These are phyloP conservation scores for Capsella rubella DNA, from an alignment of 441 rosid species.

Conservation along the genomic window DNA sequence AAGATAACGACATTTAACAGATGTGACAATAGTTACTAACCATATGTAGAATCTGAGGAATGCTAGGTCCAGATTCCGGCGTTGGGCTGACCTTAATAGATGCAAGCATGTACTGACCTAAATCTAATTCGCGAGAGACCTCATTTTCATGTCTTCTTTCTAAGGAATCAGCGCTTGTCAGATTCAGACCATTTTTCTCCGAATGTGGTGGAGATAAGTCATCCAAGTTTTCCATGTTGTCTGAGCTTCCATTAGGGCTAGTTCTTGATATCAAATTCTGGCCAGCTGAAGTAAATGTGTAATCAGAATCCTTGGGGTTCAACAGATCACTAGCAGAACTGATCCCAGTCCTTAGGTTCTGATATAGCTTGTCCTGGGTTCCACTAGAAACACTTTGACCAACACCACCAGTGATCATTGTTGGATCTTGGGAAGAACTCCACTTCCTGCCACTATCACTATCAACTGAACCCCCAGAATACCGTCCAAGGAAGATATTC, in stretches of 20 bases:
- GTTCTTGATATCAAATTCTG: constrained; percentile 54
- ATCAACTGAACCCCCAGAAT: constrained; percentile 82
- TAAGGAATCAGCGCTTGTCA: constrained; percentile 51
- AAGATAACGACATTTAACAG: constrained; percentile 14
- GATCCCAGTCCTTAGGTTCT: constrained; percentile 61
- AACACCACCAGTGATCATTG: constrained; percentile 53
- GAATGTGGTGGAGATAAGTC: constrained; percentile 55
- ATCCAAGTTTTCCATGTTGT: constrained; percentile 57
- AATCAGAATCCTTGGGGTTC: constrained; percentile 62
- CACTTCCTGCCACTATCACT: constrained; percentile 88
- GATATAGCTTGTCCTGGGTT: constrained; percentile 71
- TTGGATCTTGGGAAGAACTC: constrained; percentile 80
- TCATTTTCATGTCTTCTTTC: constrained; percentile 56
- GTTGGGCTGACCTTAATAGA: constrained; percentile 59
- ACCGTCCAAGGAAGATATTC: constrained; percentile 81
- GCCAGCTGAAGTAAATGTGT: constrained; percentile 49
- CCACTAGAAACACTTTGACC: constrained; percentile 66
- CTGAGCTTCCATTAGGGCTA: constrained; percentile 59
- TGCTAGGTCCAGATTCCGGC: constrained; percentile 75
- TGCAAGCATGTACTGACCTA: constrained; percentile 56
- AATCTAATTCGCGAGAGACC: constrained; percentile 53
- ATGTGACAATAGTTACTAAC: constrained; percentile 52
- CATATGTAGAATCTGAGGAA: constrained; percentile 95
- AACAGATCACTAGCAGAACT: constrained; percentile 56
- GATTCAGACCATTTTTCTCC: constrained; percentile 59